These are phyloP conservation scores for Clavispora asparagi DNA, from an alignment of 805 yeast species.

Conservation along the genomic window DNA sequence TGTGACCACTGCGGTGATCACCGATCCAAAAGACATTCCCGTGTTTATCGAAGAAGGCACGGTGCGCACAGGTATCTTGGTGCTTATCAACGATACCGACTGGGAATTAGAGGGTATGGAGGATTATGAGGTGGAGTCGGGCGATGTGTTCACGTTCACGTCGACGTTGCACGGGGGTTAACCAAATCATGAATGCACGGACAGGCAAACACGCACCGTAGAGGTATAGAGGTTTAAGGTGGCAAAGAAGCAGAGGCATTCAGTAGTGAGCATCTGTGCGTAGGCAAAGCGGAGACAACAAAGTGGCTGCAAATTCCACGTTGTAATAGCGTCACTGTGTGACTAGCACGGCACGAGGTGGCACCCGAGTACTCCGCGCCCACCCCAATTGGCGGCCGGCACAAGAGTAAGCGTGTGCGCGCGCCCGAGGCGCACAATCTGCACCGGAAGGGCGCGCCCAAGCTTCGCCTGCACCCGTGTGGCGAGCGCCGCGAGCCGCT, in stretches of 20 bases:
- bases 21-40: conserved; percentile 57
- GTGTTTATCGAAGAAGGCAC: conserved; percentile 79
- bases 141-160: conserved; percentile 81
- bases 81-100: conserved; percentile 88
- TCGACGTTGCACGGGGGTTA: conserved; percentile 94
- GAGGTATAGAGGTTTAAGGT: too few species aligned
- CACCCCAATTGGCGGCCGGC: conserved; percentile 58
- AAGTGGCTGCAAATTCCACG: too few species aligned
- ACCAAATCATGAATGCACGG: too few species aligned
- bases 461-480: conserved; percentile 36
- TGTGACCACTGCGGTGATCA: conserved; percentile 51
- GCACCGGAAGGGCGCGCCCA: conserved; percentile 21
- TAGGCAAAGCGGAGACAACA: too few species aligned
- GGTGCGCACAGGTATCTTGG: conserved; percentile 88
- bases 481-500: conserved; percentile 42
- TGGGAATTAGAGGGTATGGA: conserved; percentile 95
- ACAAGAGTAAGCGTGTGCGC: conserved; percentile 16
- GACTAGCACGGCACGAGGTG: conserved; percentile 41
- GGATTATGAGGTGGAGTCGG: conserved; percentile 66
- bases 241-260: too few species aligned
- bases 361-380: conserved; percentile 68
- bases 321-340: too few species aligned
- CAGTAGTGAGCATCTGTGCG: too few species aligned
- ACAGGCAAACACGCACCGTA: too few species aligned
- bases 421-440: conserved; percentile 26